phyloP scores from a whole-genome alignment of 2,329 filamentous ascomycete species.

The Colletotrichum sp. region DNA sequence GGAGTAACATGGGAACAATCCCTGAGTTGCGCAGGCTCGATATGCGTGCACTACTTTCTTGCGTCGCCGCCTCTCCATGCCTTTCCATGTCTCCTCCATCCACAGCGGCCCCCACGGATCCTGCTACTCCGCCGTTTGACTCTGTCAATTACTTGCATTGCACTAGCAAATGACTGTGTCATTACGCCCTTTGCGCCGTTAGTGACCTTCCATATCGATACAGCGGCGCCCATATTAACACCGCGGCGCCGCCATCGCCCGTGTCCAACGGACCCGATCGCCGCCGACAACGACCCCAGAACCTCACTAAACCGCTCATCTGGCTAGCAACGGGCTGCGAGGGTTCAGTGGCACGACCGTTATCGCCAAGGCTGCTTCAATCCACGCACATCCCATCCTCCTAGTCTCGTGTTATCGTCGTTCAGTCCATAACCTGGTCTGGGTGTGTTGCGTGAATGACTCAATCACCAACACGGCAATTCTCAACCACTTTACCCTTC shows the following conservation, averaged over 20 bases:
- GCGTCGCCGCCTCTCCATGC: neutral
- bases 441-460: slow-evolving; percentile 1
- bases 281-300: neutral
- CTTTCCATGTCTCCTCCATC: neutral
- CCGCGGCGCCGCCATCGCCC: neutral
- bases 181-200: neutral
- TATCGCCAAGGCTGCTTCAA: neutral
- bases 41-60: neutral
- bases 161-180: neutral
- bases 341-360: neutral
- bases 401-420: neutral
- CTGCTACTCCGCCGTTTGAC: neutral
- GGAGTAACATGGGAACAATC: neutral
- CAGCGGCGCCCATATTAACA: neutral
- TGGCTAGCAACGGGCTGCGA: neutral
- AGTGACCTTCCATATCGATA: neutral
- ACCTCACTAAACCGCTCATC: neutral
- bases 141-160: neutral
- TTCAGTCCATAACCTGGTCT: neutral
- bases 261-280: neutral
- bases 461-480: neutral
- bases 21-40: neutral
- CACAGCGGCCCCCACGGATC: neutral
- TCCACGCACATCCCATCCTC: neutral
- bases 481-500: neutral